Conservation (phyloP, 1,284 basidiomycete genomes). For the Austroboletus olivaceoglutinosus region DNA sequence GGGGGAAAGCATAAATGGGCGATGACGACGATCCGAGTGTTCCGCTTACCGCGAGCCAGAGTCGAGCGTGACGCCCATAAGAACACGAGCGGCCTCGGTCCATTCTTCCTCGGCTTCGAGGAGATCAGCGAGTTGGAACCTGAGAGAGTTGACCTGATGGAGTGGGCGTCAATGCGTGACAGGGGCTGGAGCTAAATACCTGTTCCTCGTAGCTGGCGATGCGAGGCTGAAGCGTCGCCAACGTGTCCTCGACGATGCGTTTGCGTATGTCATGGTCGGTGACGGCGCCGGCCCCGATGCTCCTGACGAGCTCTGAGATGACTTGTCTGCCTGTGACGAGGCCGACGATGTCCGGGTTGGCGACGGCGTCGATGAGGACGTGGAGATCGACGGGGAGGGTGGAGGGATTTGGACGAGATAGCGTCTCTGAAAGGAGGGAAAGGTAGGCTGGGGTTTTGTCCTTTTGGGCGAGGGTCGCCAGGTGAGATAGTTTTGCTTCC, state of each 20-base stretch:
- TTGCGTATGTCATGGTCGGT: slow-evolving; percentile 59
- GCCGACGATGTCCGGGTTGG: slow-evolving; percentile 75
- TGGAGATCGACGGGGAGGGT: slow-evolving; percentile 56
- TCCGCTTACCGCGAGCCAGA: slow-evolving; percentile 75
- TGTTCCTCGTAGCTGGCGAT: slow-evolving; percentile 93
- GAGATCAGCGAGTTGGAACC: slow-evolving; percentile 85
- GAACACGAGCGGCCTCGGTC: slow-evolving; percentile 85
- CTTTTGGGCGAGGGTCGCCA: slow-evolving; percentile 69
- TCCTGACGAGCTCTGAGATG: slow-evolving; percentile 75
- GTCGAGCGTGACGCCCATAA: slow-evolving; percentile 90
- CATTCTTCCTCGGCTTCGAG: slow-evolving; percentile 92
- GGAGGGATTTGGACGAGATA: slow-evolving; percentile 49
- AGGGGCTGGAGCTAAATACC: slow-evolving; percentile 44
- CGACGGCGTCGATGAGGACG: slow-evolving; percentile 68
- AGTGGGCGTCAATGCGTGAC: slow-evolving; percentile 7
- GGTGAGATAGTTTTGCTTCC: slow-evolving; percentile 63
- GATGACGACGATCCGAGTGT: neutral
- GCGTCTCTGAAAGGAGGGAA: slow-evolving; percentile 53
- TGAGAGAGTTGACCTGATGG: slow-evolving; percentile 72
- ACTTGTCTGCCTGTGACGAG: slow-evolving; percentile 85
- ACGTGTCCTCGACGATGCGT: slow-evolving; percentile 67
- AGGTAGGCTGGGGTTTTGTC: slow-evolving; percentile 80
- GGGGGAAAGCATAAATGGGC: slow-evolving; percentile 4
- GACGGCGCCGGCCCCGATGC: slow-evolving; percentile 54
- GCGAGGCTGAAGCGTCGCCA: slow-evolving; percentile 71